These are phyloP conservation scores for Omphalea diandra DNA, from an alignment of 441 rosid genomes.

Conservation along the genomic window DNA sequence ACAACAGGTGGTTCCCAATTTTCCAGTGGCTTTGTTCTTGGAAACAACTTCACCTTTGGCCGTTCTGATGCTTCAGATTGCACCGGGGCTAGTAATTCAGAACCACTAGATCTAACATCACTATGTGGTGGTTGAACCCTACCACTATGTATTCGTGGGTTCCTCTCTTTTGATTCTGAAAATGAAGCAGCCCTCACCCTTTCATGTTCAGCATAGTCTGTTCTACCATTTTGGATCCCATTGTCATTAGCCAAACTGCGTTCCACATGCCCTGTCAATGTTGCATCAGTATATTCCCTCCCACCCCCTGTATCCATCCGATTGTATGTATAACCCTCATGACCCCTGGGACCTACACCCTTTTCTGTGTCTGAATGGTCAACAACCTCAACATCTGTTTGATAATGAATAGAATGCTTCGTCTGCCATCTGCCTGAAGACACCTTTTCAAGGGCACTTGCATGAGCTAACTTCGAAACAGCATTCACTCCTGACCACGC, in stretches of 20 bases:
- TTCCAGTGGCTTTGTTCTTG: slow-evolving; percentile 61
- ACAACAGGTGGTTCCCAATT: slow-evolving; percentile 39
- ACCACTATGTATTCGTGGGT: slow-evolving; percentile 16
- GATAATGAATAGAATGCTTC: slow-evolving; percentile 41
- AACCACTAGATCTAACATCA: slow-evolving; percentile 34
- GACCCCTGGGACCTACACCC: slow-evolving; percentile 27
- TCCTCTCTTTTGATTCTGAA: slow-evolving; percentile 50
- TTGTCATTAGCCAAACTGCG: slow-evolving; percentile 37
- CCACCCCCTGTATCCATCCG: slow-evolving; percentile 35
- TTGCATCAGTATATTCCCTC: slow-evolving; percentile 35
- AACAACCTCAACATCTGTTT: slow-evolving; percentile 47
- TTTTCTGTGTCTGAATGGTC: slow-evolving; percentile 44
- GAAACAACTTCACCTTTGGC: slow-evolving; percentile 68
- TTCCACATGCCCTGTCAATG: slow-evolving; percentile 38
- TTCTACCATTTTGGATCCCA: slow-evolving; percentile 39
- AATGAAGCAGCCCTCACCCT: slow-evolving; percentile 26
- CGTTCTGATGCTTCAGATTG: slow-evolving; percentile 49
- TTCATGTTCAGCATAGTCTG: slow-evolving; percentile 39
- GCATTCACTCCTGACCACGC: slow-evolving; percentile 46
- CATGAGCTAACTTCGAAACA: slow-evolving; percentile 59
- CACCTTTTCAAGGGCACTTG: slow-evolving; percentile 74
- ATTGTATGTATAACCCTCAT: slow-evolving; percentile 31
- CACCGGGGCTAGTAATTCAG: slow-evolving; percentile 37
- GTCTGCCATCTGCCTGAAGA: slow-evolving; percentile 85
- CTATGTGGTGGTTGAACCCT: slow-evolving; percentile 6